These are phyloP conservation scores for Paramecium bursaria DNA, from an alignment of 73 alveolate genomes.

Conservation along the genomic window DNA sequence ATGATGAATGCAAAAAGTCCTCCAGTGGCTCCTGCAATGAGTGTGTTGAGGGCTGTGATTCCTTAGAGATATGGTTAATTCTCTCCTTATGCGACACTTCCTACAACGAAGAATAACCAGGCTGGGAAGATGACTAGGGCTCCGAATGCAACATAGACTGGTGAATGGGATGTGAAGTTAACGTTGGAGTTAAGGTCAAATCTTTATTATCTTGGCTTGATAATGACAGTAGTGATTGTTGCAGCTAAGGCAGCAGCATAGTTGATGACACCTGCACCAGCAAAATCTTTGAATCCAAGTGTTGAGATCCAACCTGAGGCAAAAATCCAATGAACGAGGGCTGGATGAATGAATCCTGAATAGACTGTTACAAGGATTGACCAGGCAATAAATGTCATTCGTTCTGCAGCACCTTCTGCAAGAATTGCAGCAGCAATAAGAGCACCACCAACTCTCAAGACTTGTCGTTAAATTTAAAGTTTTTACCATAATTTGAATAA, in stretches of 20 bases:
- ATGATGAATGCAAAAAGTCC: slow-evolving; percentile 26
- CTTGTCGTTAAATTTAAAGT: background rate
- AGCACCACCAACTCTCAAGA: background rate
- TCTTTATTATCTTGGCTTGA: slow-evolving; percentile 48
- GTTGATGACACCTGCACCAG: slow-evolving; percentile 15
- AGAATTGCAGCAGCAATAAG: background rate
- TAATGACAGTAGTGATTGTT: background rate
- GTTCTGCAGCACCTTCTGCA: slow-evolving; percentile 41
- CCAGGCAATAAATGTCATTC: slow-evolving; percentile 54
- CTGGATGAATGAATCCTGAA: slow-evolving; percentile 46
- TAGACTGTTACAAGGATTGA: slow-evolving; percentile 4
- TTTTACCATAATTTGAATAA: slow-evolving; percentile 50
- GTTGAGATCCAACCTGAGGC: background rate
- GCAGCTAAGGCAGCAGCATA: slow-evolving; percentile 52
- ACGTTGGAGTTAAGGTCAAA: slow-evolving; percentile 1
- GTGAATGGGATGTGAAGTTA: background rate
- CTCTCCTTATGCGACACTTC: background rate
- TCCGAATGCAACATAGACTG: slow-evolving; percentile 43
- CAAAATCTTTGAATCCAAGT: slow-evolving; percentile 44
- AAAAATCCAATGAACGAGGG: slow-evolving; percentile 40
- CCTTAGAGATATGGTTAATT: slow-evolving; percentile 5
- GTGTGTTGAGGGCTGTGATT: slow-evolving; percentile 22
- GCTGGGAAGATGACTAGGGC: slow-evolving; percentile 5
- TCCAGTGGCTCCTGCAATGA: slow-evolving; percentile 45
- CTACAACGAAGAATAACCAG: slow-evolving; percentile 33